A percentile compares a stretch with the other conserved stretches of the same genome.
Conservation (phyloP, 2,329 filamentous ascomycete species). For the Aspergillus cejpii region DNA sequence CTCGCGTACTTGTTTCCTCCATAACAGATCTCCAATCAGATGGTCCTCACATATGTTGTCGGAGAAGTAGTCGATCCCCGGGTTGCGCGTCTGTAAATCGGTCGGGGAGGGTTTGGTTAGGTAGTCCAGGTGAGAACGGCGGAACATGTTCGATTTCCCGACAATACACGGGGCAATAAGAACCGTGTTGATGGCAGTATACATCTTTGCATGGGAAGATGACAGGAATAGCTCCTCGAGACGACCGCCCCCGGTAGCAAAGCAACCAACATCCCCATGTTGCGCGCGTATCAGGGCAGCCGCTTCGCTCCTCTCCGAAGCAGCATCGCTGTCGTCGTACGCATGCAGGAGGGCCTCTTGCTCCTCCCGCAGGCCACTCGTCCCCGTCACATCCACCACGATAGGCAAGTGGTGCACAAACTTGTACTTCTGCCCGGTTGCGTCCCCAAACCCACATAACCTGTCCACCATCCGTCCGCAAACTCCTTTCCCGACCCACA, state of each 20-base stretch:
- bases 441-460: slow-evolving; percentile 59
- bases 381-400: slow-evolving; percentile 62
- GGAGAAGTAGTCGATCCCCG: slow-evolving; percentile 86
- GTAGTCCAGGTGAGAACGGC: slow-evolving; percentile 77
- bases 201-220: slow-evolving; percentile 93
- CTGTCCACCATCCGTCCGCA: slow-evolving; percentile 84
- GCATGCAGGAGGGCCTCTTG: slow-evolving; percentile 22
- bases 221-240: slow-evolving; percentile 94
- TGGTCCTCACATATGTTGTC: slow-evolving; percentile 98
- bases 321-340: slow-evolving; percentile 10
- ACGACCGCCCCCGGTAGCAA: slow-evolving; percentile 61
- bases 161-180: slow-evolving; percentile 86
- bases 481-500: slow-evolving; percentile 78
- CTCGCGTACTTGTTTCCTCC: slow-evolving; percentile 49
- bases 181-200: slow-evolving; percentile 92
- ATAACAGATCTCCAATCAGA: slow-evolving; percentile 84
- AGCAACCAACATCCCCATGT: slow-evolving; percentile 13
- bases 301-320: slow-evolving; percentile 1
- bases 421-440: slow-evolving; percentile 57
- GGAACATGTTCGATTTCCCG: slow-evolving; percentile 98
- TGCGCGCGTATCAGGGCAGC: slow-evolving; percentile 10
- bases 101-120: slow-evolving; percentile 53
- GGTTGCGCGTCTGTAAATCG: slow-evolving; percentile 42
- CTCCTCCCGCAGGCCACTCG: slow-evolving; percentile 22
- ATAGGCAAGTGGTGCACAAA: slow-evolving; percentile 93